A percentile compares a stretch with the other conserved stretches of the same genome.
Evolutionary conservation across 2,329 filamentous ascomycete species (phyloP).

Genomic region (Helicocarpus griseus): DNA sequence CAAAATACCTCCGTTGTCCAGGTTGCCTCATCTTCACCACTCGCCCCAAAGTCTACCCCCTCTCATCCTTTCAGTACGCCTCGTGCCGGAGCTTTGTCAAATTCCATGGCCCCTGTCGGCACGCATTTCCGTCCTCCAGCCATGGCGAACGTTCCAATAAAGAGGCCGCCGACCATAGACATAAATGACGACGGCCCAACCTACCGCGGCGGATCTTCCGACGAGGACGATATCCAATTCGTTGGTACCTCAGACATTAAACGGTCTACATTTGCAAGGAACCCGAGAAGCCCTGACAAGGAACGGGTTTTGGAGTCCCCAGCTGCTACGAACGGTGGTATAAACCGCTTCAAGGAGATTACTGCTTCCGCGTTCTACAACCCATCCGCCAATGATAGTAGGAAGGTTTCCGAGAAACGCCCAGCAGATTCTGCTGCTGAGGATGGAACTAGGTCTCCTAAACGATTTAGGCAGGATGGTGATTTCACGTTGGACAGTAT

Average conservation of each 20-base stretch:
- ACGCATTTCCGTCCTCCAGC: constrained; percentile 55
- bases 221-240: constrained; percentile 44
- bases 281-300: constrained; percentile 28
- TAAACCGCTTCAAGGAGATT: constrained; percentile 34
- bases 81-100: constrained; percentile 42
- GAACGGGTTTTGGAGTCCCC: constrained; percentile 32
- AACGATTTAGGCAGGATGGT: constrained; percentile 18
- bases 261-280: constrained; percentile 47
- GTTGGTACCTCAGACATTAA: constrained; percentile 48
- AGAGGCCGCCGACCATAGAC: constrained; percentile 33
- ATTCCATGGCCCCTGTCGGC: constrained; percentile 63
- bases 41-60: constrained; percentile 41
- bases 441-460: constrained; percentile 16
- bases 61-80: constrained; percentile 22
- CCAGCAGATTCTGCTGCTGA: constrained; percentile 21
- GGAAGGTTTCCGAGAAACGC: constrained; percentile 23
- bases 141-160: constrained; percentile 30
- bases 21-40: constrained; percentile 81
- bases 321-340: constrained; percentile 17
- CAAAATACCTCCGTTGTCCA: constrained; percentile 49
- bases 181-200: constrained; percentile 47
- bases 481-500: constrained; percentile 43
- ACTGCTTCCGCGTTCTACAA: constrained; percentile 35
- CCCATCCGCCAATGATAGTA: constrained; percentile 15
- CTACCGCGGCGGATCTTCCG: constrained; percentile 55